A percentile compares a stretch with the other conserved stretches of the same genome.
Evolutionary conservation across 208 protist genomes (phyloP).

Genomic region (Balamuthia mandrillaris): DNA sequence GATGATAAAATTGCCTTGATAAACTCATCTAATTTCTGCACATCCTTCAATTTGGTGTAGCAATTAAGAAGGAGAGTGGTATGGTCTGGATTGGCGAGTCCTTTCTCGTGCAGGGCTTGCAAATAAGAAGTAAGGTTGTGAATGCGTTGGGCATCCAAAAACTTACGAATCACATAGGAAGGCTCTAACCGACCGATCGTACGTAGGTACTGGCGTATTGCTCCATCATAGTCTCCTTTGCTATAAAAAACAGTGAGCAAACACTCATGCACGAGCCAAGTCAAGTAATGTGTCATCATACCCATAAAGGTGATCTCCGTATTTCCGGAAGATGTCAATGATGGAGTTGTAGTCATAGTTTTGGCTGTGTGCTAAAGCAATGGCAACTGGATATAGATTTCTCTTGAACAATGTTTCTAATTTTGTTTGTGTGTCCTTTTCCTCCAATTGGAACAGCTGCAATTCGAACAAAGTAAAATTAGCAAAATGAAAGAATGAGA

Average conservation of each 20-base stretch:
- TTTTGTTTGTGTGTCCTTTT: constrained; percentile 88
- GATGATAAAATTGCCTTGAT: constrained; percentile 77
- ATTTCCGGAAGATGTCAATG: constrained; percentile 82
- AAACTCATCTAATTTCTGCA: constrained; percentile 81
- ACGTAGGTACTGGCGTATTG: constrained; percentile 87
- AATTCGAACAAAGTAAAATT: neutral
- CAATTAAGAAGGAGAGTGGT: constrained; percentile 94
- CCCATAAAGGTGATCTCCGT: constrained; percentile 89
- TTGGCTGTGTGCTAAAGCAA: constrained; percentile 80
- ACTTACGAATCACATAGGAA: constrained; percentile 93
- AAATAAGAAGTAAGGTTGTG: constrained; percentile 89
- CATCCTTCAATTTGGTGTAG: constrained; percentile 92
- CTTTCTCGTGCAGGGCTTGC: constrained; percentile 71
- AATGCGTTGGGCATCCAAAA: constrained; percentile 88
- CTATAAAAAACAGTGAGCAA: constrained; percentile 26
- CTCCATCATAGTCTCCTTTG: constrained; percentile 78
- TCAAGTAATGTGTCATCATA: neutral
- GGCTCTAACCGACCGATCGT: constrained; percentile 91
- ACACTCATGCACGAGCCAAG: neutral
- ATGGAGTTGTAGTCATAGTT: constrained; percentile 74
- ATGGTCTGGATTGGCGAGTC: constrained; percentile 84
- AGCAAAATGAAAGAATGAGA: neutral
- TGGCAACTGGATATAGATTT: constrained; percentile 88
- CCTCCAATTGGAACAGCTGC: constrained; percentile 70
- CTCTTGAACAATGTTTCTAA: constrained; percentile 92